Conservation (phyloP, 2,329 filamentous ascomycete genomes). For the Trichoderma sp. region DNA sequence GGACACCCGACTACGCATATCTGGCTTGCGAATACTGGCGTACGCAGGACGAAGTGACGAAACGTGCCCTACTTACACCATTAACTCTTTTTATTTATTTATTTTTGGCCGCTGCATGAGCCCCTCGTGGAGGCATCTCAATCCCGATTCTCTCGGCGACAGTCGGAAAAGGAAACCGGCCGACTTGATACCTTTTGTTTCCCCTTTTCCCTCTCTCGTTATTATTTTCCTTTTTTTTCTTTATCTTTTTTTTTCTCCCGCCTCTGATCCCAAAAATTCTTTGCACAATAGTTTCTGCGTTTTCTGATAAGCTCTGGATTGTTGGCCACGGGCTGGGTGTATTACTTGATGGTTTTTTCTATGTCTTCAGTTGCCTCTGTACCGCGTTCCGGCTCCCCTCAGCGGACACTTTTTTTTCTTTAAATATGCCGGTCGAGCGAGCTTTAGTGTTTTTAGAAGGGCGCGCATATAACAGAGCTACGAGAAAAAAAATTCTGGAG, state of each 20-base stretch:
- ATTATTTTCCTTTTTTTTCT: conserved; percentile 18
- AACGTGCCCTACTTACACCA: conserved; percentile 33
- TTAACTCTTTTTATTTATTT: conserved; percentile 27
- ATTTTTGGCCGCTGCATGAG: conserved; percentile 24
- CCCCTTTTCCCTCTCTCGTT: conserved; percentile 9
- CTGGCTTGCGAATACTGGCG: conserved; percentile 36
- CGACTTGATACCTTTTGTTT: conserved; percentile 37
- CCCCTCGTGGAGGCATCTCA: conserved; percentile 24
- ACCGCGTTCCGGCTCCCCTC: conserved; percentile 22
- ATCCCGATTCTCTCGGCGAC: conserved; percentile 27
- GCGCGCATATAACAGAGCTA: conserved; percentile 17
- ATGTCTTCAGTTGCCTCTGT: conserved; percentile 32
- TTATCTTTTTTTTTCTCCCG: conserved; percentile 23
- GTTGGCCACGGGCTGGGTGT: conserved; percentile 36
- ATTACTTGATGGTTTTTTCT: conserved; percentile 36
- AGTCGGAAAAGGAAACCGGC: conserved; percentile 28
- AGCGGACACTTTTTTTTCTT: conserved; percentile 5
- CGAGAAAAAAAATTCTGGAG: conserved; percentile 22
- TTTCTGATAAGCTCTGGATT: conserved; percentile 30
- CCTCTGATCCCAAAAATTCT: conserved; percentile 31
- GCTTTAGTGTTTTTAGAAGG: conserved; percentile 16
- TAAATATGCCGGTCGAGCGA: conserved; percentile 9
- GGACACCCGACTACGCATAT: conserved; percentile 31
- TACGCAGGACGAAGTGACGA: conserved; percentile 42
- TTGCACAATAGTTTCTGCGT: conserved; percentile 33